These are phyloP conservation scores for Tetraselmis chui DNA, from an alignment of 139 green algal species.

Conservation along the genomic window DNA sequence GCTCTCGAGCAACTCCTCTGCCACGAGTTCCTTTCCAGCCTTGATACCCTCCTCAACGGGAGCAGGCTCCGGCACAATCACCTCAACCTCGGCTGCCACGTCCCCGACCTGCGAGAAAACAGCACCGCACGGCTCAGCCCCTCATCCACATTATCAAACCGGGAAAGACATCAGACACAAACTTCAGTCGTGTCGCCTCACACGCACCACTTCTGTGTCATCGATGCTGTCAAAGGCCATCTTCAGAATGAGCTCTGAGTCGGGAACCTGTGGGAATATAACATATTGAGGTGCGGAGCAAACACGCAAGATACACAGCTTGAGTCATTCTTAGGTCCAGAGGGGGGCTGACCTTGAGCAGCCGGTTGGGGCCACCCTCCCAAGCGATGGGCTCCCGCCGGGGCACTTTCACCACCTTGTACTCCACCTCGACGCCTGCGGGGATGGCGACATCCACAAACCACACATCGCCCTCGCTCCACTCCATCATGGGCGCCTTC, in stretches of 20 bases:
- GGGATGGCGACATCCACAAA: conserved; percentile 29
- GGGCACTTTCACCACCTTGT: conserved; percentile 41
- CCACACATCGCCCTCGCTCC: conserved; percentile 68
- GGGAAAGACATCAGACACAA: too few species aligned
- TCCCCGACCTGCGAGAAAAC: too few species aligned
- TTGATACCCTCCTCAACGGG: neutral
- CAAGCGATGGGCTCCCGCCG: neutral
- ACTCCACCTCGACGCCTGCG: conserved; percentile 37
- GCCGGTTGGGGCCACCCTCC: neutral
- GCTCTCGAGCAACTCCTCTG: too few species aligned
- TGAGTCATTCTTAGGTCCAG: too few species aligned
- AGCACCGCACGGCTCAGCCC: too few species aligned
- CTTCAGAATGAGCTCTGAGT: neutral
- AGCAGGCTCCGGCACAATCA: neutral
- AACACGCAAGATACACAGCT: too few species aligned
- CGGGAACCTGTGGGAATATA: neutral
- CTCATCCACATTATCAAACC: too few species aligned
- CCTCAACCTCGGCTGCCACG: too few species aligned
- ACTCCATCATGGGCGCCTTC: conserved; percentile 34
- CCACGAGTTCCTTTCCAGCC: neutral
- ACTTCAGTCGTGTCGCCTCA: too few species aligned
- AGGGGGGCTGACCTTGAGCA: neutral
- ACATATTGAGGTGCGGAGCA: too few species aligned
- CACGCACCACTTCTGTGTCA: neutral
- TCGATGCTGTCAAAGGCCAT: neutral